Evolutionary conservation across 2,329 filamentous ascomycete genomes (phyloP), one percentile per base, ranked within the genome.

Genomic region (Escovopsis weberi): DNA sequence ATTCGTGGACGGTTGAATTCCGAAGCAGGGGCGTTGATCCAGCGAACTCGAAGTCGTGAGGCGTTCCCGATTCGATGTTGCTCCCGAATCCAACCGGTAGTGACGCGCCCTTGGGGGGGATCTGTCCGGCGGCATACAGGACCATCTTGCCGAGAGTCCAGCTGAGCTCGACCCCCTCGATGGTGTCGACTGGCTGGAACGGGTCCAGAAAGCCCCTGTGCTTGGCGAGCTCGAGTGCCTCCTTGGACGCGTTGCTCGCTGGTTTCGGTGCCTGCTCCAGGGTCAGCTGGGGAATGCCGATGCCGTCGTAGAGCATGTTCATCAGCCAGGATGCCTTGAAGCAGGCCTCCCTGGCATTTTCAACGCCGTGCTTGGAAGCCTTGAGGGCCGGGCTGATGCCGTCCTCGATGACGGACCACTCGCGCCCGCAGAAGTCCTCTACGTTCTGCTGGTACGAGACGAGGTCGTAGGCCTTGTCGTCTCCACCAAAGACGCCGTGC

Each of bases 301-400:
- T 95, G 2, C 91, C 91, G 48, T 95, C 85, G 55, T 98, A 89
- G 4, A 98, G 70, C 55, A 98, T 81, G 53, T 93, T 98, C 57
- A 98, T 94, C 37, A 98, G 69, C 91, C 93, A 98, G 5, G 86
- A 91, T 0, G 91, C 88, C 60, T 98, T 98, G 71, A 98, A 98
- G 59, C 91, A 98, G 2, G 94, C 84, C 56, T 94, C 80, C 49
- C 82, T 75, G 5, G 88, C 88, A 40, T 80, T 83, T 53, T 82
- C 76, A 2, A 86, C 73, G 50, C 88, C 87, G 48, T 84, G 78
- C 12, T 83, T 82, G 67, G 77, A 81, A 45, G 77, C 77, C 47
- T 85, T 89, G 56, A 82, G 82, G 38, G 81, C 60, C n/a, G 60
- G 56, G 9, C 71, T 65, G 4, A 94, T 64, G 19, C 76, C 79